Base-by-base conservation (phyloP, 768 basidiomycete species). In the Lentinus brumalis region DNA sequence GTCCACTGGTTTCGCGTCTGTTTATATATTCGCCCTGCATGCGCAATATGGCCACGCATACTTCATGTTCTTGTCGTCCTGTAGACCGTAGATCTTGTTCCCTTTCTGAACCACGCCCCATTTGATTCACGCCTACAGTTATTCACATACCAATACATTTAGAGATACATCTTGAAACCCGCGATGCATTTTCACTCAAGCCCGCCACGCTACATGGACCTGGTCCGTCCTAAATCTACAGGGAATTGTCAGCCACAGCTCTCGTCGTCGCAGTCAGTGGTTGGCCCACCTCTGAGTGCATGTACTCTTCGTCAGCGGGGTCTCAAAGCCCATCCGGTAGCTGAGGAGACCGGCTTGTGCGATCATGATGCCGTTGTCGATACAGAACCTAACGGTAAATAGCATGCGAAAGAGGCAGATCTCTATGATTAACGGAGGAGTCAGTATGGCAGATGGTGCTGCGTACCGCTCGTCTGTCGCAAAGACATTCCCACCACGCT, bases 321-420 rank as follows among this genome's bases (percentile, higher is more conserved):
- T 98, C 50, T 76, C 75, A 62, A 86, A 82, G 29, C 96, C 97
- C 94, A 96, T 98, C 2, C 97, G 83, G 73, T 86, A 94, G 63
- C 88, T 86, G 40, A 99, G 80, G 31, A 99, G 81, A 5, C 97
- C 97, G 6, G 97, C 97, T 70, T 99, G 97, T 2, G 97, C 96
- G 56, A 99, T 98, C 97, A 99, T 99, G 67, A 98, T 96, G 1
- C 97, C 97, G 67, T 99, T 99, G 73, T 99, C 97, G 61, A 99
- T 98, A 75, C 97, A 98, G 75, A 96, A 98, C 56, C 96, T 96
- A 67, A 53, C 41, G 11, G 29, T 26, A 26, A 9, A 4, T 4
- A 15, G 21, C 21, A 7, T 41, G 26, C 2, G 5, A 29, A 39
- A 5, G 21, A 29, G 32, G 40, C 40, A 39, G 26, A 18, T 51